Percentiles rank a stretch among this genome's conserved stretches.
phyloP scores from a whole-genome alignment of 129 eudicot species.

The Logfia minima region DNA sequence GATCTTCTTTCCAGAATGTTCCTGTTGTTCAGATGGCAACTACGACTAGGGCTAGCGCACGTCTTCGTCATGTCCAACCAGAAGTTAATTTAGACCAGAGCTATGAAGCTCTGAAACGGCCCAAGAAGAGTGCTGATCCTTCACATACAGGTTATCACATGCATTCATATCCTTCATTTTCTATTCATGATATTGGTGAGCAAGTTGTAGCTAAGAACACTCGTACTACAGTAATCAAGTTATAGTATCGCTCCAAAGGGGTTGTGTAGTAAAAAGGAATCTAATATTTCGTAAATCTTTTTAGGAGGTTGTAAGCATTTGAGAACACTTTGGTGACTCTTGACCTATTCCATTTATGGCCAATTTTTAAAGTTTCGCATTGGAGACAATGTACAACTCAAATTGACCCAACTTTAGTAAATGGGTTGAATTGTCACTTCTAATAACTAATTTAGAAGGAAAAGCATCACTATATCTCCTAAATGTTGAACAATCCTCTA shows the following conservation, averaged over 20 bases:
- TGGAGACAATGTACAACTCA: neutral
- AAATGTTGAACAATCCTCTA: neutral
- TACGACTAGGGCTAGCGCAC: constrained; percentile 89
- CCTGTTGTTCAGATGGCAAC: constrained; percentile 65
- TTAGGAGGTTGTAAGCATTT: neutral
- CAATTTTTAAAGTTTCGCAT: neutral
- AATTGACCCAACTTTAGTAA: neutral
- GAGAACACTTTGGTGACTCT: constrained; percentile 1
- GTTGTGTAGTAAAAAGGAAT: too few species aligned
- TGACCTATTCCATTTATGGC: neutral
- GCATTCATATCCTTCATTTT: neutral
- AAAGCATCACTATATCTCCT: neutral
- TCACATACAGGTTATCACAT: constrained; percentile 53
- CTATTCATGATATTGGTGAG: neutral
- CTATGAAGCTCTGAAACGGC: constrained; percentile 70
- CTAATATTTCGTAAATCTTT: neutral
- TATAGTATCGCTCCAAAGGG: neutral
- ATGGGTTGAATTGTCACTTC: neutral
- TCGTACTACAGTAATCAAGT: neutral
- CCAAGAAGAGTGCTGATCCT: constrained; percentile 64
- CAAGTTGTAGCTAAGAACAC: neutral
- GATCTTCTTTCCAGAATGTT: constrained; percentile 47
- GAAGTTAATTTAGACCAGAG: constrained; percentile 76
- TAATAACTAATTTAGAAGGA: neutral
- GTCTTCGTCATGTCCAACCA: constrained; percentile 95